These are phyloP conservation scores for Botryotinia convoluta DNA, from an alignment of 2,329 filamentous ascomycete species.

Conservation along the genomic window DNA sequence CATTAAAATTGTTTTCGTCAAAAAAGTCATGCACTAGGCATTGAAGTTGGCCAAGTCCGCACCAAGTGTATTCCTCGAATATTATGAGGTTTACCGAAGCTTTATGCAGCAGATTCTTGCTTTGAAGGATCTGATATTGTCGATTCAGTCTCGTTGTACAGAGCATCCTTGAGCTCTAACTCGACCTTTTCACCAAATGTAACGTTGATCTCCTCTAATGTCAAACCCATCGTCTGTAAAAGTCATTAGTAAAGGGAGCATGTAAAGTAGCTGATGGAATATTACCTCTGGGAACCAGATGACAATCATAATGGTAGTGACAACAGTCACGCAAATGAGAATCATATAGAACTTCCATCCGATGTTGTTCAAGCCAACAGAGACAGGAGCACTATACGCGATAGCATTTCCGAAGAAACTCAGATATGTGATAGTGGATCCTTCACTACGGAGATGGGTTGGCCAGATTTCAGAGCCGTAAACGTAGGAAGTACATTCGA, in stretches of 20 bases:
- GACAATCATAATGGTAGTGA: constrained; percentile 29
- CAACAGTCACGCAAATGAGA: constrained; percentile 33
- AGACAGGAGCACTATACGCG: constrained; percentile 1
- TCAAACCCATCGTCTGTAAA: constrained; percentile 33
- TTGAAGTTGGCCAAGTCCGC: neutral
- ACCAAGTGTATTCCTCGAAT: neutral
- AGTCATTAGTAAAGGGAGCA: neutral
- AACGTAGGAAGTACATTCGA: constrained; percentile 33
- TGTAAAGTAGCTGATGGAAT: neutral
- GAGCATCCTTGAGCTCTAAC: constrained; percentile 13
- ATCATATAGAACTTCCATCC: constrained; percentile 39
- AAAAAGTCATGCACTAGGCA: neutral
- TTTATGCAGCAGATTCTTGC: neutral
- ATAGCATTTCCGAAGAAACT: constrained; percentile 16
- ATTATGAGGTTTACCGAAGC: too few species aligned
- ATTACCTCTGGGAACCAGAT: constrained; percentile 35
- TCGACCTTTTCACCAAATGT: constrained; percentile 37
- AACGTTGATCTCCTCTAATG: constrained; percentile 38
- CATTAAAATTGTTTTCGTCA: neutral
- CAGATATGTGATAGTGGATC: constrained; percentile 8
- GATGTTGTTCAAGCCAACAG: constrained; percentile 29
- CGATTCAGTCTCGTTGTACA: neutral
- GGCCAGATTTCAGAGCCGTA: constrained; percentile 41
- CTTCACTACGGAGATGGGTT: constrained; percentile 36
- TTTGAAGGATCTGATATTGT: neutral